These are phyloP conservation scores for Nephromyces sp. DNA, from an alignment of 169 alveolate species.

Conservation along the genomic window DNA sequence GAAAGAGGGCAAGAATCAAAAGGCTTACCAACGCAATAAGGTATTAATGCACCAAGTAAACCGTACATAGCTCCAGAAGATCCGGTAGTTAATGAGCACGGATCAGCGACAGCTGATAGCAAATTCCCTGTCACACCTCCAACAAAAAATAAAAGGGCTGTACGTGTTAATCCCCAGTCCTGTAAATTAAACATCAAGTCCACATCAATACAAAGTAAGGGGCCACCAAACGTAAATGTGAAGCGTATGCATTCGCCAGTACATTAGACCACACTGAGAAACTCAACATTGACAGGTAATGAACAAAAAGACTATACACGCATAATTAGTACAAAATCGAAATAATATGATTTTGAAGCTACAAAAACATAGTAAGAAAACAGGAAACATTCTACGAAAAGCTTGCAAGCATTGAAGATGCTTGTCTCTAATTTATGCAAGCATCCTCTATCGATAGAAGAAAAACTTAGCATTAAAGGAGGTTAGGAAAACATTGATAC, in stretches of 20 bases:
- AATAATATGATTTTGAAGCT: background rate
- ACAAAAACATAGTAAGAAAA: background rate
- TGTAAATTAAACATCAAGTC: background rate
- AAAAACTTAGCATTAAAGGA: too few relatives aligned
- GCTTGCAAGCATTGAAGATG: background rate
- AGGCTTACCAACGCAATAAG: conserved; percentile 55
- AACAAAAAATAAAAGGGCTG: conserved; percentile 48
- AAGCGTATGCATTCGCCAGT: too few relatives aligned
- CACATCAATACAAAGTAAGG: too few relatives aligned
- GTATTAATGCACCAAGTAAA: conserved; percentile 68
- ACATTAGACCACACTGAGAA: too few relatives aligned
- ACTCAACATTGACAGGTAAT: too few relatives aligned
- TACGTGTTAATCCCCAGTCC: conserved; percentile 77
- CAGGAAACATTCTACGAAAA: background rate
- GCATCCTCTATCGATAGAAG: too few relatives aligned
- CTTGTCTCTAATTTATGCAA: too few relatives aligned
- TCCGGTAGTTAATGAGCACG: conserved; percentile 74
- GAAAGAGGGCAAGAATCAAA: too few relatives aligned
- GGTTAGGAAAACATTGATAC: too few relatives aligned
- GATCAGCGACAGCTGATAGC: conserved; percentile 64
- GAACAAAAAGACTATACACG: too few relatives aligned
- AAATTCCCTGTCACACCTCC: conserved; percentile 69
- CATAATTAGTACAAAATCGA: background rate
- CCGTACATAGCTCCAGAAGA: conserved; percentile 80
- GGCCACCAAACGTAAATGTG: too few relatives aligned